Conservation (phyloP, 345 rosid genomes). For the Boechera retrofracta region DNA sequence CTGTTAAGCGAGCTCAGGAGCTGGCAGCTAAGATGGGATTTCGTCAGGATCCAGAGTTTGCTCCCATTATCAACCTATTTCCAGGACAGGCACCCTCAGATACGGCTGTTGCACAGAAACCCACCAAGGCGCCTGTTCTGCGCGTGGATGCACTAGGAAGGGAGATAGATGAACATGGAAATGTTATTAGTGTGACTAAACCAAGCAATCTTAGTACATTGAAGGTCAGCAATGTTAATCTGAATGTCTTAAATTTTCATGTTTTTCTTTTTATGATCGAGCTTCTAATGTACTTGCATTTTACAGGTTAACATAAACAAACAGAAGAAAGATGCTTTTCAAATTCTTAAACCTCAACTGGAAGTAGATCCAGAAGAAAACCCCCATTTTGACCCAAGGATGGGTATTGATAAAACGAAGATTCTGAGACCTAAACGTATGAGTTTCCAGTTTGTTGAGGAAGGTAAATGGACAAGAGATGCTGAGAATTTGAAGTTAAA, state of each 20-base stretch:
- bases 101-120: constrained; percentile 66
- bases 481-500: constrained; percentile 81
- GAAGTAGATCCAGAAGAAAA: constrained; percentile 84
- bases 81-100: constrained; percentile 75
- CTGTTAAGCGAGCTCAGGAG: constrained; percentile 90
- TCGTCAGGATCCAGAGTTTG: constrained; percentile 78
- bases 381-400: constrained; percentile 77
- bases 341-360: constrained; percentile 91
- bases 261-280: constrained; percentile 8
- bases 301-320: constrained; percentile 95
- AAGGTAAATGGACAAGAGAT: constrained; percentile 96
- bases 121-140: constrained; percentile 84
- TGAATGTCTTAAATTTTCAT: neutral
- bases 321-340: constrained; percentile 95
- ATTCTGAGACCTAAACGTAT: constrained; percentile 89
- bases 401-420: constrained; percentile 86
- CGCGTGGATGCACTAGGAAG: constrained; percentile 93
- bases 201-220: constrained; percentile 97
- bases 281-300: constrained; percentile 30
- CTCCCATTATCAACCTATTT: constrained; percentile 69
- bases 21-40: constrained; percentile 88
- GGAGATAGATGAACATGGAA: constrained; percentile 97
- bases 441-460: constrained; percentile 95
- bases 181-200: constrained; percentile 74
- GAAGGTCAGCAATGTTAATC: constrained; percentile 59